These are phyloP conservation scores for Suhomyces xylopsoci DNA, from an alignment of 805 yeast species.

Conservation along the genomic window DNA sequence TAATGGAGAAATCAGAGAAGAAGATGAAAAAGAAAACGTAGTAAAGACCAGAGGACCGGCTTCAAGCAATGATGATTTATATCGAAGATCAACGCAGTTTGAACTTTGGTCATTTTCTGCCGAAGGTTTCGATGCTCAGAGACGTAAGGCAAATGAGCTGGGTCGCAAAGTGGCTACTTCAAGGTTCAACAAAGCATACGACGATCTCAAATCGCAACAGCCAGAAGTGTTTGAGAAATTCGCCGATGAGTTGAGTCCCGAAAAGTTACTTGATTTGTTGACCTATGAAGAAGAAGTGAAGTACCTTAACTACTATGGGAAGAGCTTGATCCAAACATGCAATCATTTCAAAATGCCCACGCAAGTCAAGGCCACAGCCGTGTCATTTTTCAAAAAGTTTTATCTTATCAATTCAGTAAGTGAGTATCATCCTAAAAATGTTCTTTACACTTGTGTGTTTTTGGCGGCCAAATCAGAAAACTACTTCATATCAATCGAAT, in stretches of 20 bases:
- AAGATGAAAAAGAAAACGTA: not conserved
- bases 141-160: slow-evolving; percentile 50
- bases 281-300: slow-evolving; percentile 66
- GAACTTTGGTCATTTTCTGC: slow-evolving; percentile 79
- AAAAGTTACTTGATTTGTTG: slow-evolving; percentile 42
- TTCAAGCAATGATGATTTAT: slow-evolving; percentile 78
- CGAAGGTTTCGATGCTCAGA: slow-evolving; percentile 49
- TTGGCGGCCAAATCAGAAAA: slow-evolving; percentile 93
- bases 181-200: slow-evolving; percentile 25
- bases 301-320: slow-evolving; percentile 67
- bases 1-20: not conserved
- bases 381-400: slow-evolving; percentile 76
- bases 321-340: slow-evolving; percentile 67
- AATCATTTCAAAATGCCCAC: slow-evolving; percentile 78
- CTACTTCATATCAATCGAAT: slow-evolving; percentile 78
- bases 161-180: slow-evolving; percentile 44
- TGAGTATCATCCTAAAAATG: slow-evolving; percentile 83
- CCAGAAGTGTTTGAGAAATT: slow-evolving; percentile 30
- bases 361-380: slow-evolving; percentile 84
- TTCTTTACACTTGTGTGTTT: slow-evolving; percentile 71
- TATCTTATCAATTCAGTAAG: slow-evolving; percentile 77
- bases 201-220: slow-evolving; percentile 15
- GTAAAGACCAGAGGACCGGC: not conserved
- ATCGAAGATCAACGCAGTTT: slow-evolving; percentile 82
- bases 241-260: slow-evolving; percentile 27